A percentile compares a stretch with the other conserved stretches of the same genome.
phyloP scores from a whole-genome alignment of 2,329 filamentous ascomycete species.

The Tolypocladium sp. region DNA sequence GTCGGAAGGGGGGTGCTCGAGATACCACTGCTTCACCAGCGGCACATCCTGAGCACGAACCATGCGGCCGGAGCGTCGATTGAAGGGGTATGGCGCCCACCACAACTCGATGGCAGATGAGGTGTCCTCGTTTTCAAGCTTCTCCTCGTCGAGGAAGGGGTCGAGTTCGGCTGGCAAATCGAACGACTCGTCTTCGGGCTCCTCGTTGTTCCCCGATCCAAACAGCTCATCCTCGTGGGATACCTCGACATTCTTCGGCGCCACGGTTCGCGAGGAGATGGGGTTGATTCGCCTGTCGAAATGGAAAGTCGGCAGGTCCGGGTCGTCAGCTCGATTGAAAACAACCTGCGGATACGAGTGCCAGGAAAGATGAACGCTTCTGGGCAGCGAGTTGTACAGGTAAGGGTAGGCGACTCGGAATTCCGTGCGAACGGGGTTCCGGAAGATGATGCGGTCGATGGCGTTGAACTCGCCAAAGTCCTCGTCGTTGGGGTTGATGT shows the following conservation, averaged over 20 bases:
- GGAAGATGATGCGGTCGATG: constrained; percentile 98
- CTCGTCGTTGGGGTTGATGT: constrained; percentile 96
- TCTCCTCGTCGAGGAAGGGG: constrained; percentile 84
- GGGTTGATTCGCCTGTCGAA: constrained; percentile 98
- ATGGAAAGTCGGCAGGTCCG: constrained; percentile 88
- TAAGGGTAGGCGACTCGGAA: constrained; percentile 92
- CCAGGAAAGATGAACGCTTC: constrained; percentile 89
- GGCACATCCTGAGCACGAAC: constrained; percentile 95
- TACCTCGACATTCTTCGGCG: constrained; percentile 84
- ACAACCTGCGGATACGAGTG: constrained; percentile 91
- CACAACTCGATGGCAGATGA: constrained; percentile 86
- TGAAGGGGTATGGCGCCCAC: constrained; percentile 97
- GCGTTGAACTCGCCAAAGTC: constrained; percentile 99
- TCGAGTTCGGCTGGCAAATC: constrained; percentile 70
- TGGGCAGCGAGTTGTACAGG: constrained; percentile 90
- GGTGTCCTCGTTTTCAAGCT: constrained; percentile 82
- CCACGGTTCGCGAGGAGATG: constrained; percentile 88
- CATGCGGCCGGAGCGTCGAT: constrained; percentile 90
- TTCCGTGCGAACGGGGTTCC: constrained; percentile 87
- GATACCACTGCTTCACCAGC: constrained; percentile 95
- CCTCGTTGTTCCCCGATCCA: constrained; percentile 65
- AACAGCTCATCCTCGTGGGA: constrained; percentile 94
- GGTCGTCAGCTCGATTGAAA: constrained; percentile 80
- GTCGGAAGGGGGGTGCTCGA: constrained; percentile 85
- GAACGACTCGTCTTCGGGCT: constrained; percentile 73